Conservation (phyloP, 768 basidiomycete species). For the Termitomyces sp. region DNA sequence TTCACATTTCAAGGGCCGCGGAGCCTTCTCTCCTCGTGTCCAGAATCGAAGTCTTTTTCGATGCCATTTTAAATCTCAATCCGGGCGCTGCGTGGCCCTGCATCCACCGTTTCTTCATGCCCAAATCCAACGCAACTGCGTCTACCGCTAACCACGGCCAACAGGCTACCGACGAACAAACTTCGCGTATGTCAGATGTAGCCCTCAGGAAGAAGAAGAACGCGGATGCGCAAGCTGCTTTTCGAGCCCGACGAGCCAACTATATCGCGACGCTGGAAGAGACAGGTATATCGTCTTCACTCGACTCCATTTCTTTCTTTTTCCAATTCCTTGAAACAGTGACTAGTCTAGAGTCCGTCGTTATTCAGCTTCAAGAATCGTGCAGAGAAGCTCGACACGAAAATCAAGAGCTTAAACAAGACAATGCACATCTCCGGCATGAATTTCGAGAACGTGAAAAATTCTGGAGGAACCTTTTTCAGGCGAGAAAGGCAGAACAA, state of each 20-base stretch:
- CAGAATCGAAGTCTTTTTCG: constrained; percentile 60
- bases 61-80: constrained; percentile 51
- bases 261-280: constrained; percentile 87
- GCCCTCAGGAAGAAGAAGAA: constrained; percentile 84
- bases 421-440: constrained; percentile 58
- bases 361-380: constrained; percentile 78
- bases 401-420: constrained; percentile 54
- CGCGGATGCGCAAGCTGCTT: constrained; percentile 85
- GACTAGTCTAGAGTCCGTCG: constrained; percentile 80
- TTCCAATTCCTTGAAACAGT: constrained; percentile 35
- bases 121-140: constrained; percentile 31
- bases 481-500: constrained; percentile 54
- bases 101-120: constrained; percentile 29
- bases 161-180: constrained; percentile 27
- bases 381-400: constrained; percentile 64
- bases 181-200: constrained; percentile 54
- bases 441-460: constrained; percentile 71
- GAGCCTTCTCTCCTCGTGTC: constrained; percentile 60
- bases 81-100: constrained; percentile 18
- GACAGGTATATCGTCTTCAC: constrained; percentile 40
- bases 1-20: constrained; percentile 44
- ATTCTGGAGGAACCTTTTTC: constrained; percentile 66
- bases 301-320: constrained; percentile 9
- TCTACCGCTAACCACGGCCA: constrained; percentile 27
- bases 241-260: constrained; percentile 74